Evolutionary conservation across 805 yeast genomes (phyloP).

Genomic region (Wickerhamomyces tratensis): DNA sequence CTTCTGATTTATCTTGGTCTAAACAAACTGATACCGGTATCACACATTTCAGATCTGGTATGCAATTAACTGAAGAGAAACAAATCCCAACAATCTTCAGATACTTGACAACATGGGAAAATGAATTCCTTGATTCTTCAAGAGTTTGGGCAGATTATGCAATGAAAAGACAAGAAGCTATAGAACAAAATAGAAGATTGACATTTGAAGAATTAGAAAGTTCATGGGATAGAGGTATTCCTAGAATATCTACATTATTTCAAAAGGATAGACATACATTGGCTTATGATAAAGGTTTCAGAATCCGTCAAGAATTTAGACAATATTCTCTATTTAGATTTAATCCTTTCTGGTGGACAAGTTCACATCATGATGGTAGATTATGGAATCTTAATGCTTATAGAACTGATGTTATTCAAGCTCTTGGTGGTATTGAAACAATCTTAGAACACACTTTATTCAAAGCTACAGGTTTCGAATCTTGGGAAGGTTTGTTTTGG

Average conservation of each 20-base stretch:
- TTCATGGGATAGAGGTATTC: constrained; percentile 95
- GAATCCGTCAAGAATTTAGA: constrained; percentile 72
- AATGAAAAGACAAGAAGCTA: constrained; percentile 77
- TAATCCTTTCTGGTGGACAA: constrained; percentile 97
- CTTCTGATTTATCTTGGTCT: constrained; percentile 86
- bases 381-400: constrained; percentile 91
- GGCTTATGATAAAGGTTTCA: constrained; percentile 91
- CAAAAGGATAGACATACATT: constrained; percentile 92
- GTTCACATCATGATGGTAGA: constrained; percentile 87
- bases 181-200: constrained; percentile 73
- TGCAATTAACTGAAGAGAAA: constrained; percentile 73
- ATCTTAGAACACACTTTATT: constrained; percentile 91
- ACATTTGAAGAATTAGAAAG: constrained; percentile 92
- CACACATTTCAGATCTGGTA: constrained; percentile 89
- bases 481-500: constrained; percentile 99
- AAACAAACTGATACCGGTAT: constrained; percentile 91
- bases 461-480: constrained; percentile 94
- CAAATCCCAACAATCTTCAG: constrained; percentile 89
- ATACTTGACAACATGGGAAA: constrained; percentile 93
- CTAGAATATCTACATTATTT: constrained; percentile 89
- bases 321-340: constrained; percentile 61
- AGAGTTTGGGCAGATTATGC: constrained; percentile 98
- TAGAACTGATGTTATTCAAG: constrained; percentile 92
- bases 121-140: constrained; percentile 88
- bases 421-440: constrained; percentile 94